Conservation (phyloP, 2,329 filamentous ascomycete species). For the Aspergillus jensenii region DNA sequence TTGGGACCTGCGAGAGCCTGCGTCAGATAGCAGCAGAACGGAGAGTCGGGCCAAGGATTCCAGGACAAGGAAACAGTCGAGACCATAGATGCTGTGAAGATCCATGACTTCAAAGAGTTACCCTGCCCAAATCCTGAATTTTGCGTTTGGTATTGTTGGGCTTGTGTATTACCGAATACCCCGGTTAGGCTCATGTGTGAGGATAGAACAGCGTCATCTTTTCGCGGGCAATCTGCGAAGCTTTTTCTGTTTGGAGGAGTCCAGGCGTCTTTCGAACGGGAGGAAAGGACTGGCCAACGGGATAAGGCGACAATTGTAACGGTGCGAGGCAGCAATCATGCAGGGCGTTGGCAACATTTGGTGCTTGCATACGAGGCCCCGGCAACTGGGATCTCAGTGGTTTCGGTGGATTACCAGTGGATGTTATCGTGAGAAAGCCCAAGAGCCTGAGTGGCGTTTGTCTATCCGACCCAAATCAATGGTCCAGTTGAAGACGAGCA, state of each 20-base stretch:
- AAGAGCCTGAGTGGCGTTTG: slow-evolving; percentile 16
- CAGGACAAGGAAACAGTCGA: neutral
- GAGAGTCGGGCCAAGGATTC: neutral
- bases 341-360: slow-evolving; percentile 16
- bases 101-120: neutral
- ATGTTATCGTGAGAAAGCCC: slow-evolving; percentile 16
- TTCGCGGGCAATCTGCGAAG: slow-evolving; percentile 12
- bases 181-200: slow-evolving; percentile 18
- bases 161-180: slow-evolving; percentile 18
- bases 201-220: slow-evolving; percentile 4
- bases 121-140: slow-evolving; percentile 1
- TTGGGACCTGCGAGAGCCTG: neutral
- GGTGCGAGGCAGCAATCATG: slow-evolving; percentile 19
- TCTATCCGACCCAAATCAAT: slow-evolving; percentile 10
- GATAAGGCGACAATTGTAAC: slow-evolving; percentile 17
- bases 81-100: neutral
- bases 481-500: slow-evolving; percentile 13
- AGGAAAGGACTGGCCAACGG: slow-evolving; percentile 10
- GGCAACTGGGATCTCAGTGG: slow-evolving; percentile 16
- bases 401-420: slow-evolving; percentile 12
- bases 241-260: slow-evolving; percentile 9
- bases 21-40: neutral
- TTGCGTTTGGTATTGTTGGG: slow-evolving; percentile 14
- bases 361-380: slow-evolving; percentile 16
- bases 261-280: slow-evolving; percentile 12